Base-by-base conservation (phyloP, 169 alveolate genomes). In the Cryptosporidium parvum region DNA sequence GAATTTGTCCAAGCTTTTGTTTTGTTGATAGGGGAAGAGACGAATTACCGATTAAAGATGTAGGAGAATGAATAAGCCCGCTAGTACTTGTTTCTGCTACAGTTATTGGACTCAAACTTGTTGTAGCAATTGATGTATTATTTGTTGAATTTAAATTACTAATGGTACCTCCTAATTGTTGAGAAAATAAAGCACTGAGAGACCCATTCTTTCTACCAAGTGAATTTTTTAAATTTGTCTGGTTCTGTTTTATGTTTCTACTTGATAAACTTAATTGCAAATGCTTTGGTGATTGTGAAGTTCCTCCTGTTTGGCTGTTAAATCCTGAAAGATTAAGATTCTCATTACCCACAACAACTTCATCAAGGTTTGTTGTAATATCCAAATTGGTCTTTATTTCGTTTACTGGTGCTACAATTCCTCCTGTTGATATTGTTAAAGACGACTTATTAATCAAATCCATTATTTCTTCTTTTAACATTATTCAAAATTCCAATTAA, bases 1-100 rank as follows among this genome's bases (percentile, higher is more conserved):
- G 89, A 26, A 80, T 80, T 53, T 80, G 89, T 10, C 89, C 75
- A 23, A 80, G 70, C 65, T 80, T 80, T 37, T 80, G 89, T 59
- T 80, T 80, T 18, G 89, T 80, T 29, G 89, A 80, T 4, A 80
- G 52, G 7, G 89, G 89, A 12, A 80, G 56, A 21, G 89, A 80
- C 0, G 73, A 65, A 65, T 80, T 61, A 10, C 37, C 18, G 2
- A 80, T 80, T 44, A 58, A 29, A 31, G 89, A 42, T 7, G 59
- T 48, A 9, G 89, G 75, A 29, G 89, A 80, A 42, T 62, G 29
- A 0, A 65, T 23, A 23, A 80, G n/a, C 9, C 75, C 67, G 37
- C 67, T 23, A 21, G 29, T 26, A 56, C 48, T 37, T 33, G 53
- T n/a, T 33, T 65, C 72, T 29, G 72, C 12, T 10, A 65, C 72